Percentiles rank a stretch among this genome's conserved stretches.
Conservation (phyloP, 179 eudicot genomes). For the Silene noctiflora region DNA sequence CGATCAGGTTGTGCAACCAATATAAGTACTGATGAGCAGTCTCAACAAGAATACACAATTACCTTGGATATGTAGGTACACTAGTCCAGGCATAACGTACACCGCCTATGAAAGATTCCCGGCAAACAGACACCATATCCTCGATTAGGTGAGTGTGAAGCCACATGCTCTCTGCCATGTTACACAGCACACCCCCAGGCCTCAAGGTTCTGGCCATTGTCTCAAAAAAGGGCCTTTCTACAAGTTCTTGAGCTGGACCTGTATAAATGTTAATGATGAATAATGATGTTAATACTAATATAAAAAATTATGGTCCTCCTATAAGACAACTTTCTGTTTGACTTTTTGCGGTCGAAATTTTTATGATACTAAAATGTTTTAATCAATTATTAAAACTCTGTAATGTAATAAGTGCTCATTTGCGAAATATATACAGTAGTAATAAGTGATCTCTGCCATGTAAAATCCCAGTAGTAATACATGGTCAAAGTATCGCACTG, state of each 20-base stretch:
- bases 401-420: no score
- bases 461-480: no score
- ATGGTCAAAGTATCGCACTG: no score
- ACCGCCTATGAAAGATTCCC: constrained; percentile 71
- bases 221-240: constrained; percentile 85
- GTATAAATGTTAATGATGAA: constrained; percentile 10
- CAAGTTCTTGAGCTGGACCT: constrained; percentile 96
- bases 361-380: no score
- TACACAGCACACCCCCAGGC: constrained; percentile 96
- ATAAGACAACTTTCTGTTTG: background rate
- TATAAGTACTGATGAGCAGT: background rate
- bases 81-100: constrained; percentile 98
- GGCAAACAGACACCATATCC: constrained; percentile 76
- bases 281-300: no score
- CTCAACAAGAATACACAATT: constrained; percentile 13
- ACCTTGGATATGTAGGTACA: constrained; percentile 99
- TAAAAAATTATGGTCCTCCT: background rate
- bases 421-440: no score
- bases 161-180: constrained; percentile 99
- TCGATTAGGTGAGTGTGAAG: constrained; percentile 94
- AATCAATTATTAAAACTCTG: no score
- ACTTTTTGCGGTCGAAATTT: no score
- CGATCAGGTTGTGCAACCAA: no score
- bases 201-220: constrained; percentile 75
- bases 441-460: no score